Evolutionary conservation across 2,329 filamentous ascomycete genomes (phyloP), one percentile per base, ranked within the genome.

Genomic region (Waltergamsia citrina): DNA sequence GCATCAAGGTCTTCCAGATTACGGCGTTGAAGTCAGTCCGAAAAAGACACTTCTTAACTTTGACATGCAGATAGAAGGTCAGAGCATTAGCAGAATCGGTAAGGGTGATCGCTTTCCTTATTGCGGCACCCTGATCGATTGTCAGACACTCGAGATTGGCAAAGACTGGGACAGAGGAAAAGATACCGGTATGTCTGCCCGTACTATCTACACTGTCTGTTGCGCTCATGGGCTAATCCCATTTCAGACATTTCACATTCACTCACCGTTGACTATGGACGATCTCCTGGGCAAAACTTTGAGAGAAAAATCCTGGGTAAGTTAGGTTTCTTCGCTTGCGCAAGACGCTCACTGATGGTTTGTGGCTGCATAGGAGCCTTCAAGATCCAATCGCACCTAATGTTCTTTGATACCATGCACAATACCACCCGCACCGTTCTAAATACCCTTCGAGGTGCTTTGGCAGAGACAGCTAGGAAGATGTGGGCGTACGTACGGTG

Each of bases 1-100:
- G 88, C 81, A 94, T 46, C 56, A 59, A 1, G 90, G 88, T 3
- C 56, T 92, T 23, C 74, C 81, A 0, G 71, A 78, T 22, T 96
- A 93, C 49, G 92, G 92, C 4, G 80, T 95, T 4, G 56, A 65
- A 5, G 79, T 95, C 35, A 90, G 82, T 50, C 64, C 73, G 1
- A 62, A 69, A 31, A 98, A 98, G 62, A 92, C 80, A 24, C 63
- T 94, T 36, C 74, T 81, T 35, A 98, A 94, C 53, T 96, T 96
- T 51, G 73, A 82, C 15, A 62, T 81, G 31, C 51, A 50, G 0
- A 59, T 87, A 26, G 57, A 69, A 20, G 75, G 69, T 1, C 49
- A 52, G 7, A 53, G 60, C 20, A 67, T 84, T 25, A 61, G 65
- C 4, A 65, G 68, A 25, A 48, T 74, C 25, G 46, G 54, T 2